These are phyloP conservation scores for Tetracladium maxilliforme DNA, from an alignment of 2,329 filamentous ascomycete species.

Conservation along the genomic window DNA sequence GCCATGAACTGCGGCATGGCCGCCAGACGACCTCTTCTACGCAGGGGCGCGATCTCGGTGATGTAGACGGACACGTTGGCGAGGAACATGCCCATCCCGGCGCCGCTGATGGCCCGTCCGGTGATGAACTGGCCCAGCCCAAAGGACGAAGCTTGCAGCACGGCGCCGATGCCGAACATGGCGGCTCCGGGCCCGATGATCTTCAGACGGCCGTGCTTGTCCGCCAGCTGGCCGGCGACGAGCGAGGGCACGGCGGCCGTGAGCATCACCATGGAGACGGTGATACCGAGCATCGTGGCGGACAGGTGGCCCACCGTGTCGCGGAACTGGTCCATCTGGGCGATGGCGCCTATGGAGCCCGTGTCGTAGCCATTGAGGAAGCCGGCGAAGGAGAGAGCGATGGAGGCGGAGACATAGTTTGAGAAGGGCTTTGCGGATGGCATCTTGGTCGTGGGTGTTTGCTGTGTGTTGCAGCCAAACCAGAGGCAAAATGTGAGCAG, in stretches of 20 bases:
- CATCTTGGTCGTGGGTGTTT: too few relatives aligned
- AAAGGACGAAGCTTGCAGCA: constrained; percentile 31
- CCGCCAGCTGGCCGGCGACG: constrained; percentile 38
- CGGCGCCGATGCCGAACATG: constrained; percentile 35
- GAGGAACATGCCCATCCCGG: constrained; percentile 43
- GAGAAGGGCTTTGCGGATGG: not conserved
- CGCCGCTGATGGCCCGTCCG: constrained; percentile 37
- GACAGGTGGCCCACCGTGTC: constrained; percentile 30
- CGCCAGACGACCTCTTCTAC: constrained; percentile 30
- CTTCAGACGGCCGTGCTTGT: constrained; percentile 31
- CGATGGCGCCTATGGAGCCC: constrained; percentile 33
- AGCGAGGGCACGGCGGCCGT: constrained; percentile 41
- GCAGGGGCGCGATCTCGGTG: constrained; percentile 41
- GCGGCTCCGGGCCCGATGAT: constrained; percentile 32
- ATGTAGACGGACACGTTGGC: constrained; percentile 44
- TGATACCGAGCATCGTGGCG: constrained; percentile 36
- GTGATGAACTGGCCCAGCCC: constrained; percentile 34
- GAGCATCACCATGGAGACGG: constrained; percentile 43
- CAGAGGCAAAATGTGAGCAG: not conserved
- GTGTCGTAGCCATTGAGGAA: constrained; percentile 23
- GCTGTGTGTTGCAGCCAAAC: not conserved
- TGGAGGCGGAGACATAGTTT: constrained; percentile 10
- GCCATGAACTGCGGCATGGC: constrained; percentile 36
- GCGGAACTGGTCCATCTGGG: constrained; percentile 29
- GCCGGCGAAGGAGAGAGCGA: constrained; percentile 11